Conservation (phyloP, 169 alveolate genomes). For the Plasmodium adleri region DNA sequence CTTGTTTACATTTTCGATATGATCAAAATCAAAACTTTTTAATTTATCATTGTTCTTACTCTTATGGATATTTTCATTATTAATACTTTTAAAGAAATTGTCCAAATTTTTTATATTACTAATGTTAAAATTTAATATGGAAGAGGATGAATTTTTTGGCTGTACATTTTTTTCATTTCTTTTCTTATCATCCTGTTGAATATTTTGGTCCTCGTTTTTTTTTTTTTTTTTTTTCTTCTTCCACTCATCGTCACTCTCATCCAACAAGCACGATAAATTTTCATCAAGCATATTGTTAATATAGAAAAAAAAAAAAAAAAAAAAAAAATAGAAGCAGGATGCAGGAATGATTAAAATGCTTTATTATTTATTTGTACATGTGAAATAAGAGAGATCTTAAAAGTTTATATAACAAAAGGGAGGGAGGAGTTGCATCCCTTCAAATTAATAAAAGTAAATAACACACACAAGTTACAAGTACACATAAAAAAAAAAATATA, state of each 20-base stretch:
- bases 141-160: conserved; percentile 7
- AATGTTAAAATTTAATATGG: conserved; percentile 51
- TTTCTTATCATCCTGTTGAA: not conserved
- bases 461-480: not conserved
- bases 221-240: conserved; percentile 16
- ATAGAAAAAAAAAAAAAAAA: not conserved
- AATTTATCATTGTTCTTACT: not conserved
- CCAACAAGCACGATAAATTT: conserved; percentile 72
- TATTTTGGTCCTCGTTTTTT: not conserved
- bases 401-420: too few species aligned
- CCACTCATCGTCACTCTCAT: conserved; percentile 74
- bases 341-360: not conserved
- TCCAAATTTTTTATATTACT: conserved; percentile 54
- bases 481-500: not conserved
- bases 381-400: too few species aligned
- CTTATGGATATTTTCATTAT: conserved; percentile 15
- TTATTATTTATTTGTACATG: too few species aligned
- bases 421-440: too few species aligned
- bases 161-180: conserved; percentile 4
- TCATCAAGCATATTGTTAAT: conserved; percentile 61
- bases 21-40: not conserved
- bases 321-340: not conserved
- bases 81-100: conserved; percentile 47
- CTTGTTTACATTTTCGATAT: not conserved
- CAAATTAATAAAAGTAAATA: not conserved